phyloP scores from a whole-genome alignment of 2,329 filamentous ascomycete genomes.

The Cladobotryum protrusum region DNA sequence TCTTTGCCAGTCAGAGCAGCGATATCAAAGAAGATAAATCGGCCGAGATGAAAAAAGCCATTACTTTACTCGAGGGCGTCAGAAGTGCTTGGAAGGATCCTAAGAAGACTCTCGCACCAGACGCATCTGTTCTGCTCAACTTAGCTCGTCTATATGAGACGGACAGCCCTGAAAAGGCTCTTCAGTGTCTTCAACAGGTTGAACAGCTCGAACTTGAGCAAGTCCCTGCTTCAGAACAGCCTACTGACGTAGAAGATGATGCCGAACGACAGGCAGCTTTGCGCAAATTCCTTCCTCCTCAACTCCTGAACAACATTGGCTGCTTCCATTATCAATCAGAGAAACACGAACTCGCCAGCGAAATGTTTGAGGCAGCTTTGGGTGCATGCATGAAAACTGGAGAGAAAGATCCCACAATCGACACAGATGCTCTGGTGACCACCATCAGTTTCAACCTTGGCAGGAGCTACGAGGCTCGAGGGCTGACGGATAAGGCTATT shows the following conservation, averaged over 20 bases:
- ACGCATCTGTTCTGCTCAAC: constrained; percentile 84
- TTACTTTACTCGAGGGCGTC: constrained; percentile 75
- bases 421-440: constrained; percentile 86
- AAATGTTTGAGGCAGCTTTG: constrained; percentile 87
- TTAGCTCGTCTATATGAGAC: constrained; percentile 85
- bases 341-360: constrained; percentile 70
- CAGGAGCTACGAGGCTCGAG: constrained; percentile 82
- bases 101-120: constrained; percentile 74
- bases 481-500: constrained; percentile 73
- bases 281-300: constrained; percentile 75
- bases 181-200: constrained; percentile 86
- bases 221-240: constrained; percentile 63
- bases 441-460: constrained; percentile 97
- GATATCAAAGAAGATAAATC: constrained; percentile 81
- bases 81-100: constrained; percentile 87
- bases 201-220: constrained; percentile 83
- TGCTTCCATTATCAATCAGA: constrained; percentile 91
- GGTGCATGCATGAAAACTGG: constrained; percentile 78
- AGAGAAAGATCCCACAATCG: constrained; percentile 66
- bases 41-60: constrained; percentile 78
- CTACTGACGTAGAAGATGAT: constrained; percentile 50
- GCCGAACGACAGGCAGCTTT: constrained; percentile 54
- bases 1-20: constrained; percentile 69
- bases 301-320: constrained; percentile 93
- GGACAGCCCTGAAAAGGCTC: constrained; percentile 79